These are phyloP conservation scores for Chlamydomonas reinhardtii DNA, from an alignment of 163 green algal species.

Conservation along the genomic window DNA sequence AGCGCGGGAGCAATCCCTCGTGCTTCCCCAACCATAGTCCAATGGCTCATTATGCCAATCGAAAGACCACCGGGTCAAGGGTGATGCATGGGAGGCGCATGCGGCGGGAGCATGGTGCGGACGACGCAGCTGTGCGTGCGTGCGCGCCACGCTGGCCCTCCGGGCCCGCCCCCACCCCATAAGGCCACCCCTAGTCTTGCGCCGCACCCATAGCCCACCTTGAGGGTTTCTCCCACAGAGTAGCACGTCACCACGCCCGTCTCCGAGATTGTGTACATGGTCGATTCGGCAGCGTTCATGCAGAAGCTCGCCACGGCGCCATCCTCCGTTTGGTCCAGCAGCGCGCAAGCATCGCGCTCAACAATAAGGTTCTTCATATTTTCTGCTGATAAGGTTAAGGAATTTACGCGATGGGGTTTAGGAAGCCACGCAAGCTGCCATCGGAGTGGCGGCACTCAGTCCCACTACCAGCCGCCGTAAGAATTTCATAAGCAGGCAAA, in stretches of 20 bases:
- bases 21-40: too few species aligned
- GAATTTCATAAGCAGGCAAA: too few species aligned
- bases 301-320: constrained; percentile 18
- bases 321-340: background rate
- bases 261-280: constrained; percentile 24
- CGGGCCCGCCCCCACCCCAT: background rate
- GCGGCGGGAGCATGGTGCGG: too few species aligned
- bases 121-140: background rate
- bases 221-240: background rate
- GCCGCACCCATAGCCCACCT: constrained; percentile 28
- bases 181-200: background rate
- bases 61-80: too few species aligned
- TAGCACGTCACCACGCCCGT: background rate
- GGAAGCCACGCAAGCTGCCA: too few species aligned
- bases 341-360: constrained; percentile 15
- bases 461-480: too few species aligned
- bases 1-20: too few species aligned
- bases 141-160: too few species aligned
- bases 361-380: constrained; percentile 52
- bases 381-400: background rate
- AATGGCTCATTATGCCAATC: too few species aligned
- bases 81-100: background rate
- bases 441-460: too few species aligned
- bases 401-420: background rate
- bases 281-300: constrained; percentile 10